phyloP scores from a whole-genome alignment of 2,329 filamentous ascomycete species.

The Diaporthe sp. region DNA sequence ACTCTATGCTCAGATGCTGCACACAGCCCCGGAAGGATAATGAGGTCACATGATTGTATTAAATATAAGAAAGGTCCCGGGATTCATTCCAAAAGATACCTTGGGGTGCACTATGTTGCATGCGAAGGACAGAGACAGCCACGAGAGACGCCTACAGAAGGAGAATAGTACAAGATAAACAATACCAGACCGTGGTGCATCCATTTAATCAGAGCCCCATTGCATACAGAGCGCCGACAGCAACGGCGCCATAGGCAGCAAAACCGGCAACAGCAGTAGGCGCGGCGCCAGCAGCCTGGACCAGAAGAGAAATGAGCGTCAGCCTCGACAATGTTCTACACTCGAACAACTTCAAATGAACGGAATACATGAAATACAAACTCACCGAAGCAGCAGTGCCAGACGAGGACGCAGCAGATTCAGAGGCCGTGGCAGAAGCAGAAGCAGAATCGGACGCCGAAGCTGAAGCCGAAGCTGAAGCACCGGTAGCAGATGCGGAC shows the following conservation, averaged over 20 bases:
- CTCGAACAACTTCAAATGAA: accelerated
- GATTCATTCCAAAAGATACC: not conserved
- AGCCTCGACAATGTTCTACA: not conserved
- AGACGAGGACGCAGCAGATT: not conserved
- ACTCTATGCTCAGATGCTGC: too few species aligned
- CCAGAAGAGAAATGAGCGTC: not conserved
- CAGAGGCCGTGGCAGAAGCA: not conserved
- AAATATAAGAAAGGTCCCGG: not conserved
- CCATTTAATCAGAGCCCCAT: not conserved
- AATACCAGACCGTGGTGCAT: not conserved
- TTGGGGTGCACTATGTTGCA: too few species aligned
- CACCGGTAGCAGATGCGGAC: constrained; percentile 18
- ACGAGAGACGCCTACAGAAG: too few species aligned
- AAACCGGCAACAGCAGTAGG: not conserved
- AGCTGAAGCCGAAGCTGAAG: not conserved
- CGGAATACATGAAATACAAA: not conserved
- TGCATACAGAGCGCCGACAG: constrained; percentile 21
- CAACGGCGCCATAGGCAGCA: constrained; percentile 29
- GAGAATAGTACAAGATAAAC: too few species aligned
- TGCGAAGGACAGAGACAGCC: not conserved
- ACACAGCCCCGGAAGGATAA: not conserved
- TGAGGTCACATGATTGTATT: not conserved
- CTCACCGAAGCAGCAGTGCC: not conserved
- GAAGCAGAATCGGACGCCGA: not conserved
- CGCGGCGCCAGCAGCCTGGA: not conserved